Conservation (phyloP, 1,284 basidiomycete genomes). For the Rhodotorula sp. region DNA sequence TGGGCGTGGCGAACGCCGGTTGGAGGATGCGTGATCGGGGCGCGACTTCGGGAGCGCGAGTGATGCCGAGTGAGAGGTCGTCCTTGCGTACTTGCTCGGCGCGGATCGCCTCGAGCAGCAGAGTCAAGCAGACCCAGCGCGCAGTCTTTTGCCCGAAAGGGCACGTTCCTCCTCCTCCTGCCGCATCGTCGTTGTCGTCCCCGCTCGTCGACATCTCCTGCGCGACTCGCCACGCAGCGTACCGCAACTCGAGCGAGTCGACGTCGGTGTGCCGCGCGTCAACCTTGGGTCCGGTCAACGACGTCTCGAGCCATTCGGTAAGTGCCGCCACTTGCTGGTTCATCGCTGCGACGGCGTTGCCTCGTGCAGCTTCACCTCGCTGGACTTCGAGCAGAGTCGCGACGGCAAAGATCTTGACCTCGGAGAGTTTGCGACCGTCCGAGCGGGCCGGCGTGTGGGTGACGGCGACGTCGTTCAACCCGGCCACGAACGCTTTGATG, state of each 20-base stretch:
- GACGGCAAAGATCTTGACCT: slow-evolving; percentile 35
- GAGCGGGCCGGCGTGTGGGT: slow-evolving; percentile 19
- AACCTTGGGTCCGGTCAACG: not conserved
- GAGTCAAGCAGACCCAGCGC: slow-evolving; percentile 15
- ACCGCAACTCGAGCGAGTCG: slow-evolving; percentile 5
- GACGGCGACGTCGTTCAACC: slow-evolving; percentile 22
- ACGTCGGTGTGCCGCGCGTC: not conserved
- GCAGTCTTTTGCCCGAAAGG: slow-evolving; percentile 6
- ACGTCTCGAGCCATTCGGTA: slow-evolving; percentile 13
- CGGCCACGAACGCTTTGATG: slow-evolving; percentile 18
- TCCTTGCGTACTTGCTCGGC: not conserved
- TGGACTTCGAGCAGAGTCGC: slow-evolving; percentile 21
- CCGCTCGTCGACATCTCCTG: no score
- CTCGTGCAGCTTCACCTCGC: slow-evolving; percentile 11
- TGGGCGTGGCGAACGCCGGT: not conserved
- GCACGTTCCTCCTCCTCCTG: not conserved
- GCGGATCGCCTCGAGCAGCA: slow-evolving; percentile 12
- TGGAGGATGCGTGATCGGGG: not conserved
- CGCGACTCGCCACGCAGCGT: slow-evolving; percentile 7
- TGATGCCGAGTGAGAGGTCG: not conserved
- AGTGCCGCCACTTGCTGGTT: not conserved
- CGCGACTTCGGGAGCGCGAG: not conserved
- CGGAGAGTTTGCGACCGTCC: slow-evolving; percentile 23
- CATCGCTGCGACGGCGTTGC: slow-evolving; percentile 5
- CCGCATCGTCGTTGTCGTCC: not conserved